phyloP scores from a whole-genome alignment of 129 eudicot species.

The Tagetes erecta region DNA sequence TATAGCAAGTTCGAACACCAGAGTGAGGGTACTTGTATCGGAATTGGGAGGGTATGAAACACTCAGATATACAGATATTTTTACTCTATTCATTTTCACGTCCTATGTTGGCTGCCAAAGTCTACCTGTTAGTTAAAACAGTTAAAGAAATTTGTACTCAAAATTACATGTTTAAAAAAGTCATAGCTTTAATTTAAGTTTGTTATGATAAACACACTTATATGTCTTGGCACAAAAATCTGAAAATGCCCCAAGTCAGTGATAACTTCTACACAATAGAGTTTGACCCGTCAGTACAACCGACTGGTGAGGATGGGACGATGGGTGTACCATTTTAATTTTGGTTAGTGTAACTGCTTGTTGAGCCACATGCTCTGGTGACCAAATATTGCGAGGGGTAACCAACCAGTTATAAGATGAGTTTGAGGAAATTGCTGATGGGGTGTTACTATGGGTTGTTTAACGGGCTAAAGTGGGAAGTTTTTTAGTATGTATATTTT shows the following conservation, averaged over 20 bases:
- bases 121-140: background rate
- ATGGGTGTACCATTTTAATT: too few relatives aligned
- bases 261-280: background rate
- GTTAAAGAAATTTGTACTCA: background rate
- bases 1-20: constrained; percentile 17
- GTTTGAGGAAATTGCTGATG: too few relatives aligned
- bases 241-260: constrained; percentile 7
- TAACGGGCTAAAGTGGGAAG: too few relatives aligned
- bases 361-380: too few relatives aligned
- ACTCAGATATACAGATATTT: background rate
- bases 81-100: background rate
- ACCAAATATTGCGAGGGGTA: too few relatives aligned
- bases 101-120: constrained; percentile 11
- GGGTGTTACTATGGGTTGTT: too few relatives aligned
- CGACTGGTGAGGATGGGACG: too few relatives aligned
- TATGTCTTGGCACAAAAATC: background rate
- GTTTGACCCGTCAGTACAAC: background rate
- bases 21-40: background rate
- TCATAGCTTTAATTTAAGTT: background rate
- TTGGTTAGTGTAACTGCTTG: too few relatives aligned
- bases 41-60: background rate
- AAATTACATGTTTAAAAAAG: background rate
- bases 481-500: too few relatives aligned
- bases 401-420: too few relatives aligned
- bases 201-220: background rate